These are phyloP conservation scores for Oryza rufipogon DNA, from an alignment of 176 grass and related monocot species.

Conservation along the genomic window DNA sequence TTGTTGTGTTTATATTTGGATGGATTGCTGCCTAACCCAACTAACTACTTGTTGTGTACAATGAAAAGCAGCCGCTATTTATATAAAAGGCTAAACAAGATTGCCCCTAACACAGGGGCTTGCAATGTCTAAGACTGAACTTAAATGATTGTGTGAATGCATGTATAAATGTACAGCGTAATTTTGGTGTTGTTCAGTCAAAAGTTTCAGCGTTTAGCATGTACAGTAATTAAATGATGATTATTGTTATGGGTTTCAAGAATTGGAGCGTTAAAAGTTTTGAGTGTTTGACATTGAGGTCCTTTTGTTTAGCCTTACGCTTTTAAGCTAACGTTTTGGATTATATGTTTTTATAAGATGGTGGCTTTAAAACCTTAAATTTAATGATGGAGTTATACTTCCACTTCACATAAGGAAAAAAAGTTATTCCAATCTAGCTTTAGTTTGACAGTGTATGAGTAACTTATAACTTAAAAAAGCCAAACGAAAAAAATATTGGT, in stretches of 20 bases:
- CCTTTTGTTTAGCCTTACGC: too few species aligned
- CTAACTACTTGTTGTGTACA: neutral
- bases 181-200: neutral
- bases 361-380: too few species aligned
- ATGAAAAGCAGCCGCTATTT: neutral
- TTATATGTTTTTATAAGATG: too few species aligned
- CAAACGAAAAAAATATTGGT: too few species aligned
- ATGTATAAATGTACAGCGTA: neutral
- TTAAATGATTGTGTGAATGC: neutral
- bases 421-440: too few species aligned
- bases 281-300: neutral
- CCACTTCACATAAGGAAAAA: too few species aligned
- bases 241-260: neutral
- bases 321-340: too few species aligned
- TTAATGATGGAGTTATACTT: too few species aligned
- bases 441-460: too few species aligned
- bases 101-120: neutral
- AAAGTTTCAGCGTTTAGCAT: neutral
- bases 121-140: neutral
- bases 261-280: neutral
- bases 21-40: conserved; percentile 33
- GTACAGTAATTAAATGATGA: neutral
- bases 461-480: too few species aligned
- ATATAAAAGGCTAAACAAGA: neutral
- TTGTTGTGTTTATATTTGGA: neutral